Evolutionary conservation across 495 filamentous ascomycete genomes (phyloP).

Genomic region (Penicillium goetzii): DNA sequence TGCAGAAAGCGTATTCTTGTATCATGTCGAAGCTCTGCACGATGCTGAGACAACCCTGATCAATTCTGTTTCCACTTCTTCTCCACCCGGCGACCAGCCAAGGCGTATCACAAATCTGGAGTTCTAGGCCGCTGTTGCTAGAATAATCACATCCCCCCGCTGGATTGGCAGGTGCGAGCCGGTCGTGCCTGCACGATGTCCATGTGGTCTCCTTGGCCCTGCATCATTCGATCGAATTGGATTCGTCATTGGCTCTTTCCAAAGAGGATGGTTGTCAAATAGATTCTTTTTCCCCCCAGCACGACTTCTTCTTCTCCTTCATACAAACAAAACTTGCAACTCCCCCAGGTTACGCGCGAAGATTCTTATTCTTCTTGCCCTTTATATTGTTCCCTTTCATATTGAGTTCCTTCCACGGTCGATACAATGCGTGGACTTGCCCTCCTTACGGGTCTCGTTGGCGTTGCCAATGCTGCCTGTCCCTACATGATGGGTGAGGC

Average conservation of each 20-base stretch:
- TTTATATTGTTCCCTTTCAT: not conserved
- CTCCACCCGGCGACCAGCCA: not conserved
- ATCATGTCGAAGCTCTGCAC: not conserved
- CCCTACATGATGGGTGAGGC: constrained; percentile 46
- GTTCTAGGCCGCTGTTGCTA: constrained; percentile 18
- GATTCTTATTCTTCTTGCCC: not conserved
- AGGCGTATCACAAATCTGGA: not conserved
- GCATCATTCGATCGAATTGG: not conserved
- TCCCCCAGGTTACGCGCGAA: not conserved
- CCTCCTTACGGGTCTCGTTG: constrained; percentile 39
- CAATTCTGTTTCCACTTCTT: not conserved
- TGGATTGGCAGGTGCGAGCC: constrained; percentile 14
- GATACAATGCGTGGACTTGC: constrained; percentile 35
- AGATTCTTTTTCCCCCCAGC: not conserved
- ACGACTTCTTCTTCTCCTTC: not conserved
- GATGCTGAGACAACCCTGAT: not conserved
- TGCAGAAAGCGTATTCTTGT: not conserved
- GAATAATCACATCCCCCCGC: constrained; percentile 21
- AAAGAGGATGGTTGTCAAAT: not conserved
- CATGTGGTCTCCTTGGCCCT: constrained; percentile 4
- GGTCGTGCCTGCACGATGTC: constrained; percentile 6
- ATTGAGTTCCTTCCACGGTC: constrained; percentile 3
- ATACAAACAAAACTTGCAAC: not conserved
- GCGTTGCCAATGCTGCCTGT: constrained; percentile 47
- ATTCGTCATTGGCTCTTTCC: constrained; percentile 2